Percentiles rank a stretch among this genome's conserved stretches.
These are phyloP conservation scores for Lanmaoa pseudosensibilis DNA, from an alignment of 768 basidiomycete genomes.

Conservation along the genomic window DNA sequence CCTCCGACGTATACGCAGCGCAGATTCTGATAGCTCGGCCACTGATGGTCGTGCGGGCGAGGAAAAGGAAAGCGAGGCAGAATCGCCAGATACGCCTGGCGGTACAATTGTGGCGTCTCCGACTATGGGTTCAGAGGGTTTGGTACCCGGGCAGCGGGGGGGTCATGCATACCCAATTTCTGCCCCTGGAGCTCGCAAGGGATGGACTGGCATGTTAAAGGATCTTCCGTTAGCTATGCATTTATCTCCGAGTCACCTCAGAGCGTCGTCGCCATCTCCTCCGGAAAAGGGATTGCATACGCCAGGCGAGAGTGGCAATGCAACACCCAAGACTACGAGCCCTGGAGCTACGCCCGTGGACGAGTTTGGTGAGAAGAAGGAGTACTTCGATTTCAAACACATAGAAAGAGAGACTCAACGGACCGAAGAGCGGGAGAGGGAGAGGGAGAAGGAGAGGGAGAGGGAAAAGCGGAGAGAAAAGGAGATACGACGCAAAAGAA, in stretches of 20 bases:
- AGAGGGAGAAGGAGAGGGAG: conserved; percentile 40
- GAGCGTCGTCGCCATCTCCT: conserved; percentile 9
- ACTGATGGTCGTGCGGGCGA: background rate
- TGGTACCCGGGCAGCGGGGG: background rate
- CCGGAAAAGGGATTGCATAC: conserved; percentile 9
- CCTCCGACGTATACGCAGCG: conserved; percentile 11
- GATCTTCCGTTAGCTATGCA: conserved; percentile 38
- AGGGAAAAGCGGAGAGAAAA: conserved; percentile 32
- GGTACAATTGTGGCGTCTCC: conserved; percentile 19
- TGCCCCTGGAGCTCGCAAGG: conserved; percentile 17
- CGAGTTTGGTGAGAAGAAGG: conserved; percentile 23
- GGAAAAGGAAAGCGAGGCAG: conserved; percentile 10
- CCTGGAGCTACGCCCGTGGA: conserved; percentile 17
- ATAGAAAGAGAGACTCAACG: conserved; percentile 27
- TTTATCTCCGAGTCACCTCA: conserved; percentile 15
- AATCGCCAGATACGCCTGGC: conserved; percentile 17
- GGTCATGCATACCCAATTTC: background rate
- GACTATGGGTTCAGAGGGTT: conserved; percentile 7
- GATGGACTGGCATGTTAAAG: conserved; percentile 41
- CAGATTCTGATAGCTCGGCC: conserved; percentile 10
- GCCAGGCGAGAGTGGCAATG: conserved; percentile 16
- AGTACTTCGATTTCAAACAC: conserved; percentile 33
- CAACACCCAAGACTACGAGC: conserved; percentile 21
- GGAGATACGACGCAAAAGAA: conserved; percentile 52
- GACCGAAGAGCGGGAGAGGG: conserved; percentile 24